These are phyloP conservation scores for Mycena venus DNA, from an alignment of 768 basidiomycete genomes.

Conservation along the genomic window DNA sequence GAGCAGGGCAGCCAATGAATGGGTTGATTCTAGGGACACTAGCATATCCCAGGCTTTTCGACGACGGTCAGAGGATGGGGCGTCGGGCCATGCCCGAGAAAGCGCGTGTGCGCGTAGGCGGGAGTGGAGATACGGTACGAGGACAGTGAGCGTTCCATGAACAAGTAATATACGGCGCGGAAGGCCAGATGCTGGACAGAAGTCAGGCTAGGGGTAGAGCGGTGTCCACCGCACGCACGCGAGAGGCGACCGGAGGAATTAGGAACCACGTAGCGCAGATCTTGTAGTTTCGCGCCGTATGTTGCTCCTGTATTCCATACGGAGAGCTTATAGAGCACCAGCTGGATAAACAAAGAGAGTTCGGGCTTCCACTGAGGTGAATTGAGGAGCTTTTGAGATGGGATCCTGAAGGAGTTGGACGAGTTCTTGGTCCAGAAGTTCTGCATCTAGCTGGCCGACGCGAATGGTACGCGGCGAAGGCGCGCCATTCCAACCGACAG, in stretches of 20 bases:
- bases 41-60: conserved; percentile 82
- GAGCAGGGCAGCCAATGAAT: conserved; percentile 72
- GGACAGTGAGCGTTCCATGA: conserved; percentile 80
- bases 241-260: conserved; percentile 38
- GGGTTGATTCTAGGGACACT: conserved; percentile 74
- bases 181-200: conserved; percentile 70
- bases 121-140: conserved; percentile 84
- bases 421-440: conserved; percentile 91
- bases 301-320: conserved; percentile 85
- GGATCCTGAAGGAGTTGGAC: conserved; percentile 86
- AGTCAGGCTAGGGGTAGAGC: conserved; percentile 8
- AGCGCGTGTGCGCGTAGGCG: conserved; percentile 83
- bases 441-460: conserved; percentile 93
- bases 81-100: conserved; percentile 91
- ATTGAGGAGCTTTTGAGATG: conserved; percentile 74
- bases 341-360: conserved; percentile 75
- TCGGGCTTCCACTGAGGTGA: conserved; percentile 80
- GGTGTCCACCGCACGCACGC: conserved; percentile 50
- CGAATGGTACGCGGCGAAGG: conserved; percentile 70
- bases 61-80: conserved; percentile 82
- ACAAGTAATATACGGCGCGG: conserved; percentile 71
- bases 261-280: conserved; percentile 69
- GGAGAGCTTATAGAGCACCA: conserved; percentile 85
- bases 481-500: conserved; percentile 47
- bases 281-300: conserved; percentile 89